Conservation (phyloP, 345 rosid genomes). For the Euphorbia peplus region DNA sequence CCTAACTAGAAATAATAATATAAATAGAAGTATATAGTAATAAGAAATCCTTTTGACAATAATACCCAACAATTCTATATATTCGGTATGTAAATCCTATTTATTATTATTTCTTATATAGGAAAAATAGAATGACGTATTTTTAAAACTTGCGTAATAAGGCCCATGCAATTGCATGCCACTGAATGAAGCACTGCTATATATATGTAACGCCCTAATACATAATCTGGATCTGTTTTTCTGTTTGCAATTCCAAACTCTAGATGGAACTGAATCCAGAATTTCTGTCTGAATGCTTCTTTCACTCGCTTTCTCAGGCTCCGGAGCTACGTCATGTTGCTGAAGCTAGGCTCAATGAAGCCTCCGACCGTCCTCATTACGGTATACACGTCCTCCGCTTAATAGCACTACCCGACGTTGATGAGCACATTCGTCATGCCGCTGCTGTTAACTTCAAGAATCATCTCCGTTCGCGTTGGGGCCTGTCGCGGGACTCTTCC, state of each 20-base stretch:
- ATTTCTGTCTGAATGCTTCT: slow-evolving; percentile 77
- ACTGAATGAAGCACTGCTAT: too few relatives aligned
- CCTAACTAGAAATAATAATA: too few relatives aligned
- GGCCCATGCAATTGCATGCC: too few relatives aligned
- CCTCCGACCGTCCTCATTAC: slow-evolving; percentile 63
- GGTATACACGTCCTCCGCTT: slow-evolving; percentile 78
- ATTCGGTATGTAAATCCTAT: too few relatives aligned
- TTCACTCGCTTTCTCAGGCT: slow-evolving; percentile 66
- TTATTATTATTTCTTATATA: too few relatives aligned
- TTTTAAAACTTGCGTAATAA: too few relatives aligned
- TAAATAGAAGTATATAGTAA: too few relatives aligned
- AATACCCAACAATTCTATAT: too few relatives aligned
- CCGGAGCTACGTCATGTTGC: slow-evolving; percentile 88
- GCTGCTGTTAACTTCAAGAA: slow-evolving; percentile 96
- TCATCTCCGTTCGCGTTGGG: slow-evolving; percentile 86
- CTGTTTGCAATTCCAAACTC: not conserved
- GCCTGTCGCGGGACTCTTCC: slow-evolving; percentile 36
- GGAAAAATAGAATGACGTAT: too few relatives aligned
- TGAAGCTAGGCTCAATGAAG: slow-evolving; percentile 55
- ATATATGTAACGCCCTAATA: too few relatives aligned
- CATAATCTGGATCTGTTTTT: too few relatives aligned
- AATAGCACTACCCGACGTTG: slow-evolving; percentile 63
- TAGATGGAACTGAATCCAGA: slow-evolving; percentile 38
- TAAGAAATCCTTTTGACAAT: too few relatives aligned
- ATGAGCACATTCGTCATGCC: slow-evolving; percentile 86